Percentiles rank a stretch among this genome's conserved stretches.
Evolutionary conservation across 345 rosid species (phyloP).

Genomic region (Arabis hirsuta): DNA sequence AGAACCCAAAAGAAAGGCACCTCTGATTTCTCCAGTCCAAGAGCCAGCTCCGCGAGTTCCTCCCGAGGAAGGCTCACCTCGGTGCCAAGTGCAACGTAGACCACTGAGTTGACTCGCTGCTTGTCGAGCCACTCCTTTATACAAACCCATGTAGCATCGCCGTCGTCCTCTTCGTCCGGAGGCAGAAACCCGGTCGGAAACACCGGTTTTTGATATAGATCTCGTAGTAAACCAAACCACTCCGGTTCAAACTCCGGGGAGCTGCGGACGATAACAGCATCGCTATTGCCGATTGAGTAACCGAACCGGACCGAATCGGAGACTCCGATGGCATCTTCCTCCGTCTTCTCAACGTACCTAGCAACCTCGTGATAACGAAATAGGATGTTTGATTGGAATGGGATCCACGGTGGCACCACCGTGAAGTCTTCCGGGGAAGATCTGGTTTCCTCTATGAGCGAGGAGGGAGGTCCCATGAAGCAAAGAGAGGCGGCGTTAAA

Average conservation of each 20-base stretch:
- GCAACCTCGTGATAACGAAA: constrained; percentile 50
- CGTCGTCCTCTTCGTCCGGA: constrained; percentile 28
- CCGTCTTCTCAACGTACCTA: constrained; percentile 50
- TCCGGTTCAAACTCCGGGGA: constrained; percentile 55
- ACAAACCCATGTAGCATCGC: constrained; percentile 37
- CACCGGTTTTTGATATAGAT: constrained; percentile 47
- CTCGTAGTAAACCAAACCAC: constrained; percentile 49
- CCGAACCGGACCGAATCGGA: constrained; percentile 54
- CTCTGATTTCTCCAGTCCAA: constrained; percentile 54
- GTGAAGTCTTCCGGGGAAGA: constrained; percentile 52
- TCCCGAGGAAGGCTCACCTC: constrained; percentile 45
- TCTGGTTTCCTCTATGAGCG: constrained; percentile 27
- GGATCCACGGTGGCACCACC: constrained; percentile 53
- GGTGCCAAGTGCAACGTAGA: constrained; percentile 57
- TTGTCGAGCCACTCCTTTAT: constrained; percentile 51
- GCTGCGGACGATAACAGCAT: constrained; percentile 51
- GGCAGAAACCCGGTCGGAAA: constrained; percentile 58
- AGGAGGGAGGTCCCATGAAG: constrained; percentile 45
- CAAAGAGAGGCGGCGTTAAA: constrained; percentile 45
- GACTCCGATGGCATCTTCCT: constrained; percentile 48
- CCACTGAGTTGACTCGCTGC: constrained; percentile 46
- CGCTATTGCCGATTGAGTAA: constrained; percentile 42
- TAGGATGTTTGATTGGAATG: constrained; percentile 45
- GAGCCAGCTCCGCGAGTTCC: constrained; percentile 48
- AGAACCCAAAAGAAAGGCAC: constrained; percentile 57